Evolutionary conservation across 352 stramenopile species (phyloP), one percentile per base, ranked within the genome.

Genomic region (Phytopythium delawarense): DNA sequence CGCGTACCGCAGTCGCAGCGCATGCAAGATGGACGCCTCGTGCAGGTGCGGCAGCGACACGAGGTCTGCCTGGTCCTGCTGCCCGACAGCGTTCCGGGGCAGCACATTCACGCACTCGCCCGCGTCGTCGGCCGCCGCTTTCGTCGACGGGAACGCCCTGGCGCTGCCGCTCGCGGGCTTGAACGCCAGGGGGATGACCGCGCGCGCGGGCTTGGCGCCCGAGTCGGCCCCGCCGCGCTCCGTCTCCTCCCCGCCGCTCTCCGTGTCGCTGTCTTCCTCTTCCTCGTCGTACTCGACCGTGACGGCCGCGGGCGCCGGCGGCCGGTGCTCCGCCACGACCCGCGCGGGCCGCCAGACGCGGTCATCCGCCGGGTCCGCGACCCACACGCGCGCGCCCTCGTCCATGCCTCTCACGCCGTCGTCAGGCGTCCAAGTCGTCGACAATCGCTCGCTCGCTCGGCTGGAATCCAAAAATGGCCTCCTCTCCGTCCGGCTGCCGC

Each of bases 1-100:
- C 44, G 81, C 75, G 67, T 93, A 96, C 30, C 87, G 87, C 53
- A 84, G 68, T 4, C 76, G 79, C 59, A 96, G 76, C 40, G 81
- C 79, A 49, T 94, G 78, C 18, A 96, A 76, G 44, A 96, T 93
- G 1, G 84, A 89, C 23, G 88, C 84, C 57, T 94, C 88, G 57
- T 96, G 87, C 28, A 96, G 69, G 64, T 96, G 87, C n/a, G 87
- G 81, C 13, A 94, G 71, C 62, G 79, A 71, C 56, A 92, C 84
- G 37, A 96, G 76, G 62, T 95, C 84, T 42, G 71, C 78, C 59
- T 87, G 79, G 57, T 91, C 82, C 50, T 88, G 75, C 45, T 91
- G 76, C 13, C 80, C 70, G 28, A 62, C 62, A 54, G 78, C 70
- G 64, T 95, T 92, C 48, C 81, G 81, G 7, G 88, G 76, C 25